Evolutionary conservation across 768 basidiomycete genomes (phyloP), one percentile per base, ranked within the genome.

Genomic region (Termitomyces sp.): DNA sequence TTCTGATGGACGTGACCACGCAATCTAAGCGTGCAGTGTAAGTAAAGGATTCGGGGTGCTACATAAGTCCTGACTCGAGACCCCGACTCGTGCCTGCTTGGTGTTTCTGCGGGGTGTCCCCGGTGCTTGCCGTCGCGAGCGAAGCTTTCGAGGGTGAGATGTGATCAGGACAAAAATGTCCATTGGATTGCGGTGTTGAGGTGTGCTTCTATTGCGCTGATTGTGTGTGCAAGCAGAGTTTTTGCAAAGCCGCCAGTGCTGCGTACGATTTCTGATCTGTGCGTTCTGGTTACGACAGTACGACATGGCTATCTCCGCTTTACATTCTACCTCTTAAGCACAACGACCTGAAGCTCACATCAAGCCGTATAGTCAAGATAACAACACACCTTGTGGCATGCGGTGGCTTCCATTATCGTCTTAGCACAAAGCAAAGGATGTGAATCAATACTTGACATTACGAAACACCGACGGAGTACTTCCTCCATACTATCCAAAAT

Each of bases 1-100:
- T 46, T 58, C 52, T 58, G 57, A 58, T 58, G 57, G 39, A 24
- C 16, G 34, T 9, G 26, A 39, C 32, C 31, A 53, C 39, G 42
- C 46, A 36, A 46, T 39, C 24, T 29, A 46, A 22, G 46, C 24
- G 50, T 43, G 39, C 41, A 42, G 50, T 43, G 39, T 47, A 42
- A 31, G 37, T 8, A 1, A 51, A 18, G 37, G 20, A 47, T 53
- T 53, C 34, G 39, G 54, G 42, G 57, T 58, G 50, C 46, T 41
- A 16, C 18, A 24, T 43, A 26, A 9, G 24, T 43, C 12, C 12
- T 26, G 26, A 27, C 7, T 46, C 47, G 31, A 26, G n/a, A 37
- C 8, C 57, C 44, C 43, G 52, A 20, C 26, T 5, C 44, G 57
- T 58, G 46, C 57, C 46, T 58, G 26, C 29, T 22, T 43, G 8